A percentile compares a stretch with the other conserved stretches of the same genome.
Conservation (phyloP, 306 rosid genomes). For the Corylus americana region DNA sequence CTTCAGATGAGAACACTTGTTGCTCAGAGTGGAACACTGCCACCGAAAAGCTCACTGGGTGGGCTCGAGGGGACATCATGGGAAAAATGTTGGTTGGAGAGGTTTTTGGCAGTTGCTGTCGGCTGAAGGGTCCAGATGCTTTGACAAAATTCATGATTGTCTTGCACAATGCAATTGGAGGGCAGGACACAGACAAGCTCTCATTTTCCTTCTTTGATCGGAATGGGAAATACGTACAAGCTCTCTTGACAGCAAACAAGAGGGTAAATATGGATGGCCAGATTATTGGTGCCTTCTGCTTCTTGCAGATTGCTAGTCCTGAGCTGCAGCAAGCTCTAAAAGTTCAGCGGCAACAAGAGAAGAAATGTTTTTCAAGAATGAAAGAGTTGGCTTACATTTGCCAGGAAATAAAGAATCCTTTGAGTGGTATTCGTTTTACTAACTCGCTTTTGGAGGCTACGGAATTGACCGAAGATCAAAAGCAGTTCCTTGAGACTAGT, state of each 20-base stretch:
- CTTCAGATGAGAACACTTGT: constrained; percentile 90
- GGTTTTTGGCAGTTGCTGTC: constrained; percentile 88
- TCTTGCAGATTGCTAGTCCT: constrained; percentile 83
- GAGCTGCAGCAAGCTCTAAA: constrained; percentile 84
- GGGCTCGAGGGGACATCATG: constrained; percentile 66
- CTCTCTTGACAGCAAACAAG: constrained; percentile 89
- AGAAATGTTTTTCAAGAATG: constrained; percentile 69
- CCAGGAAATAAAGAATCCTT: constrained; percentile 90
- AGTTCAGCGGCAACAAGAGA: constrained; percentile 85
- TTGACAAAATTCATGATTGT: constrained; percentile 94
- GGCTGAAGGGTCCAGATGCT: constrained; percentile 84
- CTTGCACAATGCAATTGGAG: constrained; percentile 87
- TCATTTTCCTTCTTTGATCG: constrained; percentile 75
- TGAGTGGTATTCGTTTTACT: constrained; percentile 89
- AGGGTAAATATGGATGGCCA: constrained; percentile 79
- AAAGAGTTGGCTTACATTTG: constrained; percentile 92
- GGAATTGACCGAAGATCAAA: constrained; percentile 86
- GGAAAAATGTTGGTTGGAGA: constrained; percentile 96
- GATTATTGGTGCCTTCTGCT: constrained; percentile 91
- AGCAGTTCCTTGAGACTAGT: constrained; percentile 89
- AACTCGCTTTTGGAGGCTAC: constrained; percentile 92
- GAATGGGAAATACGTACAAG: constrained; percentile 74
- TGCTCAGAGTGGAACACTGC: constrained; percentile 99
- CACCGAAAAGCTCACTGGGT: constrained; percentile 94
- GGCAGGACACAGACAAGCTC: constrained; percentile 75